Base-by-base conservation (phyloP, 164 flowering plant genomes). In the Paratinospora sagittata region DNA sequence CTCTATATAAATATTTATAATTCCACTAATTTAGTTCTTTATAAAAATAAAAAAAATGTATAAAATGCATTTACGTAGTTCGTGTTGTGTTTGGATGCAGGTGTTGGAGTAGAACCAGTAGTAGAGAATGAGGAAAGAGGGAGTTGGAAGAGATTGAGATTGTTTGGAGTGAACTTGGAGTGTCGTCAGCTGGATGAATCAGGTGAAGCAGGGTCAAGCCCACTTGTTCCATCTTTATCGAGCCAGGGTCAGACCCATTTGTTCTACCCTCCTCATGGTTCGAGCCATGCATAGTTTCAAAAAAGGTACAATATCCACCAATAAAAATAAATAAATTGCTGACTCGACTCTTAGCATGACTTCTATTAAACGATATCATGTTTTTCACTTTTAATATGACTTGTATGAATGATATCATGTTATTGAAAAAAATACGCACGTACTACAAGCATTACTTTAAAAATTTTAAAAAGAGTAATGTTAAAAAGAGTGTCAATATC, bases 81-180 rank as follows among this genome's bases (percentile, higher is more conserved):
- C 1, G 14, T 45, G 45, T n/a, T 47, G 49, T 13, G 24, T 39
- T 52, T 3, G 30, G 2, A 12, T 19, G 37, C 13, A 33, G 71
- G 24, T 68, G 37, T 71, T 72, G 72, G 75, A 69, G 79, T 70
- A 16, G 61, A 66, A 36, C 37, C 63, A 12, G 68, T 61, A 4
- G 79, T 14, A 6, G 75, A 72, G 67, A 61, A 19, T 78, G 78
- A 27, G 49, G 74, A 6, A 24, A 58, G 78, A 14, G 87, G 81
- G 67, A 85, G 81, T 67, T 76, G 87, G 9, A 90, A 81, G 86
- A 82, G 80, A 52, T 74, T 90, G 73, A 81, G 98, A 79, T 77
- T 93, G 58, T 93, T 93, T 55, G 98, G 98, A 45, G 98, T 93
- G 75, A 90, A 93, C 79, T 63, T 93, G 73, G 98, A 93, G 75